These are phyloP conservation scores for Avicennia marina DNA, from an alignment of 257 asterid species.

Conservation along the genomic window DNA sequence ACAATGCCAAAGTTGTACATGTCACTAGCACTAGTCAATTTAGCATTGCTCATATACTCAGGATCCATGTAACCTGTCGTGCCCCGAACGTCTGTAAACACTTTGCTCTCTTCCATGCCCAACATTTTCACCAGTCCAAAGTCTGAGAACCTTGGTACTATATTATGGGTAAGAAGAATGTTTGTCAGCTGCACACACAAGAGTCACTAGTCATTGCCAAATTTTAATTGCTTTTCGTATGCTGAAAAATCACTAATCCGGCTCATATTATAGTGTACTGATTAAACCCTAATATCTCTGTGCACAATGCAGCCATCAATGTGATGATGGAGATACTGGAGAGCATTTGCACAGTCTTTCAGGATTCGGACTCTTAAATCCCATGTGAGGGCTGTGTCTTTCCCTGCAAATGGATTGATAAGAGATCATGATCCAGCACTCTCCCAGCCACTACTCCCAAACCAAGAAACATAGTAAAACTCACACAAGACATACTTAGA, in stretches of 20 bases:
- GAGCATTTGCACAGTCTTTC: conserved; percentile 69
- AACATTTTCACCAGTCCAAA: conserved; percentile 71
- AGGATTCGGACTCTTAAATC: conserved; percentile 56
- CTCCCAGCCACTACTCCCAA: not conserved
- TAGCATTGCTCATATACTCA: conserved; percentile 87
- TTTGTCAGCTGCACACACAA: conserved; percentile 53
- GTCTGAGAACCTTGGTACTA: conserved; percentile 77
- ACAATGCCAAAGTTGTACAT: conserved; percentile 83
- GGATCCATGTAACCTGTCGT: conserved; percentile 90
- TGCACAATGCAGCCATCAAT: conserved; percentile 80
- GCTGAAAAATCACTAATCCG: not conserved
- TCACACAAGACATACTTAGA: conserved; percentile 33
- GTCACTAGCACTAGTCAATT: conserved; percentile 78
- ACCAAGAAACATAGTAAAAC: not conserved
- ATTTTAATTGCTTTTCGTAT: not conserved
- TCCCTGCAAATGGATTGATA: conserved; percentile 36
- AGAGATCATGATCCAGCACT: not conserved
- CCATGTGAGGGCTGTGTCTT: conserved; percentile 58
- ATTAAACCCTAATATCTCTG: conserved; percentile 65
- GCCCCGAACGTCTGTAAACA: conserved; percentile 78
- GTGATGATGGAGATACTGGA: conserved; percentile 62
- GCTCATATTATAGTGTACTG: too few relatives aligned
- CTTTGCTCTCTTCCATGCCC: conserved; percentile 79
- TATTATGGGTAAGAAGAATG: conserved; percentile 59
- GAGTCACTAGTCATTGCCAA: not conserved